Conservation (phyloP, 495 filamentous ascomycete genomes). For the Chaetomium cochliodes region DNA sequence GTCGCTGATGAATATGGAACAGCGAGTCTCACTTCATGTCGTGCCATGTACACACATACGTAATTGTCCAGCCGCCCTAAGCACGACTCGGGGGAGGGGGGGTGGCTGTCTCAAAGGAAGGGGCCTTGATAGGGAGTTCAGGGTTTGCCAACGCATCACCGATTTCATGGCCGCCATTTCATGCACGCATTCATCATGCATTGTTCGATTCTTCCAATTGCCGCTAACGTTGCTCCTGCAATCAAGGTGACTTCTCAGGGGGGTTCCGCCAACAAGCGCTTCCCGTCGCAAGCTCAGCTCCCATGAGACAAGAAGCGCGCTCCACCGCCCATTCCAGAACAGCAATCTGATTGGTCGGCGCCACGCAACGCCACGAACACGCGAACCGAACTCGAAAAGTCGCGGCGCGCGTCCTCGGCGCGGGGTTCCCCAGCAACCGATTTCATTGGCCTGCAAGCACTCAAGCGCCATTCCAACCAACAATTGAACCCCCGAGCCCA, state of each 20-base stretch:
- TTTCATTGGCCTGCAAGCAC: constrained; percentile 18
- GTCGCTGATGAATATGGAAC: no score
- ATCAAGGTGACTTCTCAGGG: background rate
- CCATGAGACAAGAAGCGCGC: background rate
- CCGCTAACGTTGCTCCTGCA: background rate
- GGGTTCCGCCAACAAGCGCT: background rate
- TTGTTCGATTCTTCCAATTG: background rate
- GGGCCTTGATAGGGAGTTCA: background rate
- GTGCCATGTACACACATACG: no score
- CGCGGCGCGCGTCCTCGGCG: constrained; percentile 20
- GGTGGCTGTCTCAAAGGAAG: no score
- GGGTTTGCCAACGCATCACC: background rate
- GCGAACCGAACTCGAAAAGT: constrained; percentile 30
- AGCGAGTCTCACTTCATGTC: no score
- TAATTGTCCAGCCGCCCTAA: no score
- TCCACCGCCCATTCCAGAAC: background rate
- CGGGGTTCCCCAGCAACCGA: constrained; percentile 20
- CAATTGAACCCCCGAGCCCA: constrained; percentile 2
- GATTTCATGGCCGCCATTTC: background rate
- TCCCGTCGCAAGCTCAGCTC: constrained; percentile 10
- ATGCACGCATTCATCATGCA: constrained; percentile 4
- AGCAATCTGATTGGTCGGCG: constrained; percentile 18
- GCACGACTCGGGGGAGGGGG: no score
- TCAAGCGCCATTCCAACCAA: constrained; percentile 14
- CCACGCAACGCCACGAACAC: constrained; percentile 1